Percentiles rank a stretch among this genome's conserved stretches.
phyloP scores from a whole-genome alignment of 495 filamentous ascomycete species.

The Choiromyces venosus region DNA sequence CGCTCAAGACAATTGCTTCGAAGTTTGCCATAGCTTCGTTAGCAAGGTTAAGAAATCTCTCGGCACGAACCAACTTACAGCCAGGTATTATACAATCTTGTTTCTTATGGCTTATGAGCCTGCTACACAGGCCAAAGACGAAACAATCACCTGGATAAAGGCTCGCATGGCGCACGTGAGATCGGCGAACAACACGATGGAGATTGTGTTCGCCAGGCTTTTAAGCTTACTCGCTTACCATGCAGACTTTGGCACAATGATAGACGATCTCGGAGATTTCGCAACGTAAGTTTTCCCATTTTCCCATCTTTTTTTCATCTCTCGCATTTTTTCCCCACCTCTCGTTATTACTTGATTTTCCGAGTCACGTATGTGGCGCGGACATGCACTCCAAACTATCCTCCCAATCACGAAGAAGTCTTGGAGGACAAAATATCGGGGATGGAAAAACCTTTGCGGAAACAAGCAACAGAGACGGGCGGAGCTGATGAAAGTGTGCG shows the following conservation, averaged over 20 bases:
- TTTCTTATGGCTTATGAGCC: conserved; percentile 93
- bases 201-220: conserved; percentile 79
- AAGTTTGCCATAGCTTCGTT: conserved; percentile 72
- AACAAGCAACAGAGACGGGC: conserved; percentile 37
- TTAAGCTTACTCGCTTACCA: conserved; percentile 88
- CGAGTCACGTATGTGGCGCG: background rate
- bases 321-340: conserved; percentile 11
- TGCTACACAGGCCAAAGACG: conserved; percentile 57
- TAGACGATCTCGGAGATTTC: conserved; percentile 70
- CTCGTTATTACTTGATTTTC: background rate
- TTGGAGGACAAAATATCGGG: conserved; percentile 4
- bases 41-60: conserved; percentile 83
- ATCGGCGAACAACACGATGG: conserved; percentile 55
- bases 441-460: conserved; percentile 17
- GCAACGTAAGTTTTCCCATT: conserved; percentile 47
- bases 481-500: conserved; percentile 43
- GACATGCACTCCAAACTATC: background rate
- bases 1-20: conserved; percentile 66
- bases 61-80: conserved; percentile 58
- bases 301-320: conserved; percentile 5
- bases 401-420: background rate
- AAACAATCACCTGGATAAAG: conserved; percentile 79
- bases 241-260: conserved; percentile 71
- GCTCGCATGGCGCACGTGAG: conserved; percentile 58
- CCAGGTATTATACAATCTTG: conserved; percentile 77